Evolutionary conservation across 768 basidiomycete species (phyloP), one percentile per base, ranked within the genome.

Genomic region (Pleurotus pulmonarius): DNA sequence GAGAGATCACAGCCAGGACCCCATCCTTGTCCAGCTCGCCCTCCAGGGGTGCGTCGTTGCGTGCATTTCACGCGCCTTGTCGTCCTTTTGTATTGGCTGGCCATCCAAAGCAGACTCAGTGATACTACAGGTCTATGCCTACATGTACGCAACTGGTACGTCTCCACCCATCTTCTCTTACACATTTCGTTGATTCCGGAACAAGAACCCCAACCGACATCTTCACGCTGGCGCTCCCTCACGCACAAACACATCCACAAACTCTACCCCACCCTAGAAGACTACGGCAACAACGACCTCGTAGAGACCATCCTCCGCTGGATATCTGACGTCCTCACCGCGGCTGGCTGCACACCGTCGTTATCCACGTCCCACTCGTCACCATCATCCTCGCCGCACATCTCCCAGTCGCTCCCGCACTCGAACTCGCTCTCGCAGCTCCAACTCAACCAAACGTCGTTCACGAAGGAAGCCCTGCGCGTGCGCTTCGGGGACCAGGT

Each of bases 191-290:
- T 56, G 54, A 39, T 38, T 46, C 56, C 60, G 46, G 43, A 54
- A 41, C 57, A 63, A 83, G 89, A 90, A 66, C 85, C 87, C 24
- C 89, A 92, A 66, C 87, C 89, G 3, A 87, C 84, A 0, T 87
- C 88, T 1, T 84, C 87, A 0, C 83, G 86, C 63, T 92, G 89
- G 89, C 79, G 89, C 46, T 81, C 88, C 0, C 71, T 92, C 43
- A 83, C 89, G 1, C 88, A 90, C 63, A 75, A 76, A 43, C 80
- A 88, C 52, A 85, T 90, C 43, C 86, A 87, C 57, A 74, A 73
- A 5, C 74, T 89, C 55, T 86, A 88, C 63, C 86, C 89, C 4
- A 83, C 79, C 2, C 71, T 90, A 22, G 76, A 76, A 5, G 84
- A 89, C 7, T 83, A 85, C 61, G 80, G 87, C 8, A 72, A 82